Base-by-base conservation (phyloP, 1,284 basidiomycete genomes). In the Hemileia vastatrix region DNA sequence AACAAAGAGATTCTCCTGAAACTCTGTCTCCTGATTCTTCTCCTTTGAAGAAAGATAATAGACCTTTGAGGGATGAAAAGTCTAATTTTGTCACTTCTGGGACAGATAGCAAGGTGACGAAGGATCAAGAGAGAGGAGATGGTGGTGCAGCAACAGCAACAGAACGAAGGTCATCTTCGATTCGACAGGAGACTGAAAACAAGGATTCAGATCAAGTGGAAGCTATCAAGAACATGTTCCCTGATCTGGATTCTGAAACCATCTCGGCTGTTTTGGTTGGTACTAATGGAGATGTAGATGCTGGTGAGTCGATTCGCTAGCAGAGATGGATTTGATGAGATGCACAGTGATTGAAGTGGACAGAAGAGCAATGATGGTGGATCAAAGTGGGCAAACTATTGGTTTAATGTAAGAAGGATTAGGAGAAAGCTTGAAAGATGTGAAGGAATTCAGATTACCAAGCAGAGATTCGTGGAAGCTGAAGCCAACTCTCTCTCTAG, bases 221-320 rank as follows among this genome's bases (percentile, higher is more conserved):
- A 49, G 67, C 67, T 53, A 64, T 72, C 55, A 67, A 67, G 44
- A 45, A 40, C 51, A 72, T 72, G 70, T 72, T 72, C 49, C 71
- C 71, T 1, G 66, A 70, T 32, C 51, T 71, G 18, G 71, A 72
- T 60, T 50, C 59, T 21, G 71, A 72, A 3, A 71, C 70, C 1
- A 67, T 72, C 43, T 63, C 59, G 9, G 68, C 68, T 24, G 68
- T 72, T 13, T 57, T 72, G 5, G 66, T 67, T n/a, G 66, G 68
- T 4, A 59, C 64, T 8, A 68, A 66, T 31, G 69, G 69, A 1
- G 59, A 71, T 52, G 65, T 68, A 48, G 70, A 72, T 58, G 55
- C 65, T 11, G 63, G 65, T 66, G 57, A 61, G 65, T 43, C 27
- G 36, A 15, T 40, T 40, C 36, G 8, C 36, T 9, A 40, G 15